These are phyloP conservation scores for Atkinsonella texensis DNA, from an alignment of 2,329 filamentous ascomycete genomes.

Conservation along the genomic window DNA sequence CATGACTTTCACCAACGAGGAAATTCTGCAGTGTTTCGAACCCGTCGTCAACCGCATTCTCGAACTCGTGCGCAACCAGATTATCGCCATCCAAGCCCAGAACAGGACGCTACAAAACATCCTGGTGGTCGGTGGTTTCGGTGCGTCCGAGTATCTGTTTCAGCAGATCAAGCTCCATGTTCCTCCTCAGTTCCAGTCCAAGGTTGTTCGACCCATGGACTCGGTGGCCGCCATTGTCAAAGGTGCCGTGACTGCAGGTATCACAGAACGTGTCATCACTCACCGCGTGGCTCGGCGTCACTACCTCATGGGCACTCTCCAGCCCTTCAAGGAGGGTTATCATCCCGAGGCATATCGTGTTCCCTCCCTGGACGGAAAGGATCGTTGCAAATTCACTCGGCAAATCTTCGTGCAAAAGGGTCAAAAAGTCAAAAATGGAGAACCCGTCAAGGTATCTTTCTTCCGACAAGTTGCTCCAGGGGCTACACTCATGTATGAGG, in stretches of 20 bases:
- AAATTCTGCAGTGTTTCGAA: slow-evolving; percentile 97
- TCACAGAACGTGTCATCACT: slow-evolving; percentile 92
- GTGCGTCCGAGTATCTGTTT: slow-evolving; percentile 97
- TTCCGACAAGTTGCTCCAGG: slow-evolving; percentile 96
- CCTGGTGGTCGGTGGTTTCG: slow-evolving; percentile 92
- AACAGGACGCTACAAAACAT: slow-evolving; percentile 93
- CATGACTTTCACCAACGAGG: slow-evolving; percentile 99
- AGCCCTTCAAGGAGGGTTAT: slow-evolving; percentile 98
- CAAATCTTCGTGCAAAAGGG: slow-evolving; percentile 99
- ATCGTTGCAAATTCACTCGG: slow-evolving; percentile 95
- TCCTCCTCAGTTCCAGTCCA: slow-evolving; percentile 93
- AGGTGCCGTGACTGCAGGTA: slow-evolving; percentile 93
- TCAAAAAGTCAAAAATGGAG: slow-evolving; percentile 96
- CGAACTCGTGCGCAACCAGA: slow-evolving; percentile 93
- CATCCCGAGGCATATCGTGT: slow-evolving; percentile 98
- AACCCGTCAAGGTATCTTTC: slow-evolving; percentile 97
- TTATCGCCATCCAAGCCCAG: slow-evolving; percentile 96
- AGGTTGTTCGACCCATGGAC: slow-evolving; percentile 97
- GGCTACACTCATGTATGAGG: slow-evolving; percentile 98
- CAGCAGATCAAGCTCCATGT: slow-evolving; percentile 99
- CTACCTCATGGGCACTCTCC: slow-evolving; percentile 97
- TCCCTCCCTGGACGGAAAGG: slow-evolving; percentile 89
- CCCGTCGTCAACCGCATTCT: slow-evolving; percentile 95
- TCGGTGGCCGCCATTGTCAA: slow-evolving; percentile 98
- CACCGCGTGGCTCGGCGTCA: slow-evolving; percentile 94